Conservation (phyloP, 495 filamentous ascomycete species). For the Aspergillus nidulans region DNA sequence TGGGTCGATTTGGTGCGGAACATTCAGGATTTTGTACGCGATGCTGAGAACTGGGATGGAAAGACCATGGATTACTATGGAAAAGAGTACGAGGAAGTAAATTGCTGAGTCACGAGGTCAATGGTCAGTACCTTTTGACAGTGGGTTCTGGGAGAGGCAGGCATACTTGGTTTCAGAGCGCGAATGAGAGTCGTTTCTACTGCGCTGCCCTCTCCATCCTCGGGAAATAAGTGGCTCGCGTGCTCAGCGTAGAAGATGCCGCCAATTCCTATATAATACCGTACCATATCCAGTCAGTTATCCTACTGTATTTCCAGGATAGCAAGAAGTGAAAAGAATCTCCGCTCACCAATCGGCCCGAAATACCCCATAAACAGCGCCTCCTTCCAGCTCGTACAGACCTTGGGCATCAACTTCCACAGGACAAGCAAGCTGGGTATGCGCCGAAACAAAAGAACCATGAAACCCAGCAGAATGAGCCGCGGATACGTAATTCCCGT, state of each 20-base stretch:
- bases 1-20: slow-evolving; percentile 8
- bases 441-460: slow-evolving; percentile 6
- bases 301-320: too few relatives aligned
- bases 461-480: background rate
- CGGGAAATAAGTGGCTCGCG: slow-evolving; percentile 4
- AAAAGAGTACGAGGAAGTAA: slow-evolving; percentile 10
- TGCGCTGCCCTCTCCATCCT: background rate
- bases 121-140: too few relatives aligned
- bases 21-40: background rate
- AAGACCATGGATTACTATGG: slow-evolving; percentile 6
- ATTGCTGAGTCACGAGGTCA: background rate
- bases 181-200: background rate
- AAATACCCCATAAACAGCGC: slow-evolving; percentile 13
- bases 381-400: slow-evolving; percentile 8
- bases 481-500: slow-evolving; percentile 9
- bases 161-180: slow-evolving; percentile 5
- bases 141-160: background rate
- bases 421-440: slow-evolving; percentile 5
- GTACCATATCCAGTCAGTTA: too few relatives aligned
- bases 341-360: slow-evolving; percentile 10
- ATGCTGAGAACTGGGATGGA: slow-evolving; percentile 7
- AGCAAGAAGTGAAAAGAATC: too few relatives aligned
- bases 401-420: slow-evolving; percentile 7
- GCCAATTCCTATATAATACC: slow-evolving; percentile 1
- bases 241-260: slow-evolving; percentile 12